These are phyloP conservation scores for Wickerhamomyces tratensis DNA, from an alignment of 805 yeast species.

Conservation along the genomic window DNA sequence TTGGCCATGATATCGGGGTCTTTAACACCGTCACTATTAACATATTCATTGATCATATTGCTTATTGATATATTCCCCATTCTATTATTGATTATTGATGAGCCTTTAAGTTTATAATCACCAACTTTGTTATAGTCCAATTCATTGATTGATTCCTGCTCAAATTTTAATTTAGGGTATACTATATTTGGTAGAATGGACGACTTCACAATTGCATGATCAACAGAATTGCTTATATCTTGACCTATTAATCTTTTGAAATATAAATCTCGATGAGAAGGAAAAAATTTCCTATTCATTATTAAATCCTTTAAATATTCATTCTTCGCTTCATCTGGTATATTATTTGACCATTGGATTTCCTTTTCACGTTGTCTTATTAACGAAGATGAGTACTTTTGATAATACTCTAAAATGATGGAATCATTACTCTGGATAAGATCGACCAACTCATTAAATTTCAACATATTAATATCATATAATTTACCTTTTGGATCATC, in stretches of 20 bases:
- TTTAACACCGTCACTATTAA: no score
- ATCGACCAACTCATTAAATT: slow-evolving; percentile 1
- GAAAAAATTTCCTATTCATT: slow-evolving; percentile 2
- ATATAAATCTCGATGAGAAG: not conserved
- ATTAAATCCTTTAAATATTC: slow-evolving; percentile 4
- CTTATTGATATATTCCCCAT: no score
- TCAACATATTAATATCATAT: slow-evolving; percentile 16
- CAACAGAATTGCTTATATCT: no score
- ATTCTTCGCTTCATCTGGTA: not conserved
- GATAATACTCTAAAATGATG: slow-evolving; percentile 21
- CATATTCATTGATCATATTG: no score
- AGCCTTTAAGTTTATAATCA: no score
- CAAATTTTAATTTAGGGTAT: no score
- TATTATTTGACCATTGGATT: slow-evolving; percentile 10
- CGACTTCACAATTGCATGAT: no score
- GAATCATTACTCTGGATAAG: slow-evolving; percentile 13
- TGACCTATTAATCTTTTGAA: not conserved
- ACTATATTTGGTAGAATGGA: no score
- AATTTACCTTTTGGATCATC: slow-evolving; percentile 14
- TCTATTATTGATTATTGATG: no score
- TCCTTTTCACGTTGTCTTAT: slow-evolving; percentile 25
- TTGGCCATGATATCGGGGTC: no score
- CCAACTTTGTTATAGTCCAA: no score
- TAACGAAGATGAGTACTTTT: slow-evolving; percentile 21
- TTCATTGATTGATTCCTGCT: no score